These are phyloP conservation scores for Trichophaea hybrida DNA, from an alignment of 2,329 filamentous ascomycete genomes.

Conservation along the genomic window DNA sequence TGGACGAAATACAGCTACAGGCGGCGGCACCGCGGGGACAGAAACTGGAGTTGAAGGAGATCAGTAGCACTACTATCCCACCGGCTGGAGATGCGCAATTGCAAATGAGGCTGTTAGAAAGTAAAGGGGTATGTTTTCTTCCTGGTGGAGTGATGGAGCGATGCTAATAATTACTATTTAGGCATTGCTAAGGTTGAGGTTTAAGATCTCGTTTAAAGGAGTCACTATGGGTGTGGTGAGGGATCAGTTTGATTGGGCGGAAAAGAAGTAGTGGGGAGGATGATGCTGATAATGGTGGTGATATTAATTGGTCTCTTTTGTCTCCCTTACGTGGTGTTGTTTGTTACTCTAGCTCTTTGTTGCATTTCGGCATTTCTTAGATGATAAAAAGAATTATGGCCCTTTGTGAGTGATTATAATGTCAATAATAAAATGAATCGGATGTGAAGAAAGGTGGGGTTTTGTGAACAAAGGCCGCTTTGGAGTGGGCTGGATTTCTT, in stretches of 20 bases:
- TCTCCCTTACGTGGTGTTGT: no score
- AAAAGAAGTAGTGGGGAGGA: constrained; percentile 38
- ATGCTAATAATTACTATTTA: constrained; percentile 33
- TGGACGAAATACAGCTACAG: constrained; percentile 71
- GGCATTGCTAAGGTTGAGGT: constrained; percentile 65
- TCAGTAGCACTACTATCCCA: constrained; percentile 63
- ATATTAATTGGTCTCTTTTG: no score
- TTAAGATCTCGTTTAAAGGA: constrained; percentile 70
- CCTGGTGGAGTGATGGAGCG: constrained; percentile 2
- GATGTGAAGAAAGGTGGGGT: no score
- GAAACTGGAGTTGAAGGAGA: constrained; percentile 79
- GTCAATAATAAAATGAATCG: no score
- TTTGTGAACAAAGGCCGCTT: no score
- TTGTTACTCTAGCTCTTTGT: no score
- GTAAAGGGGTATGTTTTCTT: constrained; percentile 66
- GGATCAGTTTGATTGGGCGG: constrained; percentile 95
- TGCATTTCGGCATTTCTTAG: no score
- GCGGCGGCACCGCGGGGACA: constrained; percentile 94
- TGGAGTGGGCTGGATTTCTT: no score
- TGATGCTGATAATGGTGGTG: no score
- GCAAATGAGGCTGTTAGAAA: constrained; percentile 71
- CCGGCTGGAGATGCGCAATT: constrained; percentile 75
- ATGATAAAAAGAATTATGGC: no score
- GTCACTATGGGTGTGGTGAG: constrained; percentile 55
- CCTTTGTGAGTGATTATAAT: no score